Evolutionary conservation across 495 filamentous ascomycete genomes (phyloP), one percentile per base, ranked within the genome.

Genomic region (Apodospora peruviana): DNA sequence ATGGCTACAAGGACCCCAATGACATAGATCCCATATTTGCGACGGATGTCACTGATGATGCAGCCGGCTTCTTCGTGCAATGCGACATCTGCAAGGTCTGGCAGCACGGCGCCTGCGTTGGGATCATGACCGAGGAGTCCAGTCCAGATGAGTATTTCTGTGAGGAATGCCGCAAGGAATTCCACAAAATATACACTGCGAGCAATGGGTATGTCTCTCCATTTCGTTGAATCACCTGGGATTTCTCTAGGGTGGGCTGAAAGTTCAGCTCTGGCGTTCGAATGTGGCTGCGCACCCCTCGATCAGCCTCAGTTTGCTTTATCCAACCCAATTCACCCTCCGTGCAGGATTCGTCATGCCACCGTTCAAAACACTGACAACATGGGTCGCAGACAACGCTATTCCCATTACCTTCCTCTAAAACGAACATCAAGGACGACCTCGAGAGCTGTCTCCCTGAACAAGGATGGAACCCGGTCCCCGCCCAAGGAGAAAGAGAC

Each of bases 51-150:
- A 79, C 84, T 22, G 91, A 97, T 58, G 91, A 96, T 40, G 74
- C 87, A 41, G 91, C 93, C 32, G 90, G 91, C 14, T 85, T 97
- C 66, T 99, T 95, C 65, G 91, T 99, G 51, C 93, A 97, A 72
- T 99, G 93, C 79, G 93, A 99, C 67, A 74, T 81, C 41, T 99
- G 93, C 71, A 94, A 96, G 65, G 93, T 96, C 46, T 99, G 93
- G 93, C 93, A 99, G 61, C 93, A 99, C 59, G 94, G 93, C 61
- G 90, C 89, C 48, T 99, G 93, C 69, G 94, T 99, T 43, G 93
- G 93, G 32, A 96, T 99, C 55, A 90, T 90, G 77, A 89, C 95
- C 52, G 89, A 91, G 64, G 84, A 86, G 45, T 83, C 83, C 64
- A 91, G 85, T 61, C 94, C 91, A 25, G 91, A 97, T 39, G 88